A percentile compares a stretch with the other conserved stretches of the same genome.
Conservation (phyloP, 2,329 filamentous ascomycete species). For the Clonostachys byssicola region DNA sequence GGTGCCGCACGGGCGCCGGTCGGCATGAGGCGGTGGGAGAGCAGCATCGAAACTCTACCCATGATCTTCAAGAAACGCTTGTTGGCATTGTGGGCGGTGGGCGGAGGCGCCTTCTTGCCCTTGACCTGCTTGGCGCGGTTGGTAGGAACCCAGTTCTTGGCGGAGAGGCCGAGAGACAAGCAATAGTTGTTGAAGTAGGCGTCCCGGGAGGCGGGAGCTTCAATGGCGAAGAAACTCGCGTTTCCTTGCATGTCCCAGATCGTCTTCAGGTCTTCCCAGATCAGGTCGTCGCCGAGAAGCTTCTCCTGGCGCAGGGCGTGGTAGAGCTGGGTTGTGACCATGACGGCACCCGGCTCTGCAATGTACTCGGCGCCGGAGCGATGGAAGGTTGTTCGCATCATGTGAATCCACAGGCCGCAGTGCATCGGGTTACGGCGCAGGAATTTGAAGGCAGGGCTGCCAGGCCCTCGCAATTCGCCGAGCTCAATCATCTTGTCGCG, state of each 20-base stretch:
- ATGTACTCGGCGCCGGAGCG: conserved; percentile 4
- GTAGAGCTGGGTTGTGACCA: conserved; percentile 11
- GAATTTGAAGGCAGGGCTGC: conserved; percentile 5
- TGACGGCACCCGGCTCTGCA: conserved; percentile 6
- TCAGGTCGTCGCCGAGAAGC: conserved; percentile 1
- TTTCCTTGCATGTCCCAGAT: conserved; percentile 10
- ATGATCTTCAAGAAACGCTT: conserved; percentile 8
- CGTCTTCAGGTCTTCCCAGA: conserved; percentile 8
- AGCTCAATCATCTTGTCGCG: neutral
- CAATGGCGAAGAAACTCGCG: conserved; percentile 12
- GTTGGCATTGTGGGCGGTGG: conserved; percentile 4
- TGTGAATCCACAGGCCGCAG: conserved; percentile 11
- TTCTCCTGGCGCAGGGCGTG: conserved; percentile 12
- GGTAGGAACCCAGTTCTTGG: conserved; percentile 9
- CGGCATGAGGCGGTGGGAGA: neutral
- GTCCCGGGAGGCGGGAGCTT: conserved; percentile 7
- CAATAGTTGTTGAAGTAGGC: conserved; percentile 13
- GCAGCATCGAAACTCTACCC: neutral
- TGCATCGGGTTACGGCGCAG: conserved; percentile 11
- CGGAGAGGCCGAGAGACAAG: conserved; percentile 10
- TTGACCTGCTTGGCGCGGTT: conserved; percentile 4
- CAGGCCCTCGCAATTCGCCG: neutral
- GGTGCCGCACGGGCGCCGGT: neutral
- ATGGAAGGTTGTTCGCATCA: conserved; percentile 9
- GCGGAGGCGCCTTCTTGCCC: no score